Evolutionary conservation across 495 filamentous ascomycete species (phyloP).

Genomic region (Pyrenopolyporus hunteri): DNA sequence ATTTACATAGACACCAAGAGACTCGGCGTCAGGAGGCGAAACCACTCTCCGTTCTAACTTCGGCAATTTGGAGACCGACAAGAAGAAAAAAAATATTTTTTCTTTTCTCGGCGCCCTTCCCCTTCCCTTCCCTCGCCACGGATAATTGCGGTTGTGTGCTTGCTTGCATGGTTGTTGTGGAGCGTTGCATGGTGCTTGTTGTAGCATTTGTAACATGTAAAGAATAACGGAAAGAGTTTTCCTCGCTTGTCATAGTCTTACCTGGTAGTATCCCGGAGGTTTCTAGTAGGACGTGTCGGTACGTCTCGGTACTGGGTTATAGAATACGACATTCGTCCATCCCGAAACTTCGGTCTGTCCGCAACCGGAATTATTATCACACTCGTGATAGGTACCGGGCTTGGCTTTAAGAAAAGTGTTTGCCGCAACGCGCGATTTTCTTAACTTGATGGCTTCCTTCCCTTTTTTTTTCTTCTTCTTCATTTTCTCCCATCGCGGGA

Average conservation of each 20-base stretch:
- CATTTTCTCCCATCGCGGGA: too few species aligned
- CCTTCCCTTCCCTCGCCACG: slow-evolving; percentile 13
- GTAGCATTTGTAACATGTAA: slow-evolving; percentile 7
- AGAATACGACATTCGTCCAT: slow-evolving; percentile 26
- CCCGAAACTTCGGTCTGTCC: slow-evolving; percentile 31
- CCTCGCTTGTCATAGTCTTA: neutral
- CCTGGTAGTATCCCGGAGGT: neutral
- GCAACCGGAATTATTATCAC: slow-evolving; percentile 24
- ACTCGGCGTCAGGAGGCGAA: slow-evolving; percentile 23
- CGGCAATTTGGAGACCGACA: slow-evolving; percentile 27
- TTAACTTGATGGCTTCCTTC: too few species aligned
- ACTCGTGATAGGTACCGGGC: neutral
- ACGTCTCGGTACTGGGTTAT: neutral
- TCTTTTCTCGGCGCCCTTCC: too few species aligned
- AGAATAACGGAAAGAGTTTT: neutral
- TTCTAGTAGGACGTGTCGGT: neutral
- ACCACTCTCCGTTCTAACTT: slow-evolving; percentile 19
- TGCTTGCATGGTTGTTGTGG: slow-evolving; percentile 5
- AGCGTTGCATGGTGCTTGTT: slow-evolving; percentile 18
- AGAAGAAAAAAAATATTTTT: slow-evolving; percentile 7
- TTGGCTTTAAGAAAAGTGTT: slow-evolving; percentile 10
- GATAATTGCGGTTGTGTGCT: slow-evolving; percentile 33
- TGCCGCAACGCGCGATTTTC: too few species aligned
- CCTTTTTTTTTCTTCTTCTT: neutral
- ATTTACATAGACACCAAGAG: slow-evolving; percentile 25